Evolutionary conservation across 1,284 basidiomycete genomes (phyloP).

Genomic region (Ceratobasidium sp.): DNA sequence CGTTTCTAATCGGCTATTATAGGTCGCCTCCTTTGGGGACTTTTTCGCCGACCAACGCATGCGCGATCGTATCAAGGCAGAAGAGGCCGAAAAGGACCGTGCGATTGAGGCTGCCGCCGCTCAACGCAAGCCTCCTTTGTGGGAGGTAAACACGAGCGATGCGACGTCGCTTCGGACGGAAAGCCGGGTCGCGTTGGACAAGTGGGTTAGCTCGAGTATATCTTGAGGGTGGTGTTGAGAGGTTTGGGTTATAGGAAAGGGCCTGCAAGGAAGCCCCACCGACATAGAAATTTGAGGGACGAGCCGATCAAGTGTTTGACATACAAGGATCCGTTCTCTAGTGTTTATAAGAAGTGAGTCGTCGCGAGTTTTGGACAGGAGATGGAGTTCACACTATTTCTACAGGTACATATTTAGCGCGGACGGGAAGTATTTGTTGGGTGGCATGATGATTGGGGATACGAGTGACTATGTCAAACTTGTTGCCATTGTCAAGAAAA

Average conservation of each 20-base stretch:
- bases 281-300: slow-evolving; percentile 52
- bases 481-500: slow-evolving; percentile 79
- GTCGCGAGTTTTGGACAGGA: not conserved
- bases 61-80: slow-evolving; percentile 47
- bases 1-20: slow-evolving; percentile 8
- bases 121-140: slow-evolving; percentile 46
- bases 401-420: slow-evolving; percentile 75
- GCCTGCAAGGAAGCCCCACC: not conserved
- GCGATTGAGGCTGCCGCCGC: not conserved
- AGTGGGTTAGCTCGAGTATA: not conserved
- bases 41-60: slow-evolving; percentile 75
- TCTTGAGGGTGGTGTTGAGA: not conserved
- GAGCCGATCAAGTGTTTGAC: slow-evolving; percentile 73
- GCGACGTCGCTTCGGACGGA: slow-evolving; percentile 20
- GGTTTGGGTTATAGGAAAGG: not conserved
- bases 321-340: slow-evolving; percentile 79
- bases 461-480: slow-evolving; percentile 79
- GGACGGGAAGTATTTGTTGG: slow-evolving; percentile 79
- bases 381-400: not conserved
- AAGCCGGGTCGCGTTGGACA: not conserved
- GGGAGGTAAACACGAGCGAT: slow-evolving; percentile 45
- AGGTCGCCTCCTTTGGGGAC: slow-evolving; percentile 81
- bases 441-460: slow-evolving; percentile 87
- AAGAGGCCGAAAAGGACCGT: slow-evolving; percentile 24
- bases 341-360: slow-evolving; percentile 76